Evolutionary conservation across 176 grass and related monocot species (phyloP).

Genomic region (Zoysia japonica): DNA sequence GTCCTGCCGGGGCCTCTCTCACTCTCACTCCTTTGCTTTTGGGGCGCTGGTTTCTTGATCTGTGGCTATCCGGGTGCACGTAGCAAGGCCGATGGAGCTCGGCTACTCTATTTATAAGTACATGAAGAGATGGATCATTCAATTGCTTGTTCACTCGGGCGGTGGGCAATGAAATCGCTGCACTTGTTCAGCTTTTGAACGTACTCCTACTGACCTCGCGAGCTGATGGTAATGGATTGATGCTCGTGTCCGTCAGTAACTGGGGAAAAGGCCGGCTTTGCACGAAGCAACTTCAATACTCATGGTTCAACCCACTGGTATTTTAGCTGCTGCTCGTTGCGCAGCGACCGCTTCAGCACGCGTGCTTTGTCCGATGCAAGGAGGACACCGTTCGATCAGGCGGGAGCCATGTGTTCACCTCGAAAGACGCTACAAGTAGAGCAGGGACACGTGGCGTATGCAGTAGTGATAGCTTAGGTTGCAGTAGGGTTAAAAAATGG

Average conservation of each 20-base stretch:
- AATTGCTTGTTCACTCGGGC: conserved; percentile 24
- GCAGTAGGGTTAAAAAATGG: too few relatives aligned
- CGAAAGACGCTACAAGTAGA: not conserved
- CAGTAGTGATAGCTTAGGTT: conserved; percentile 1
- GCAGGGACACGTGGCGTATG: conserved; percentile 18
- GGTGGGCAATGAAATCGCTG: conserved; percentile 45
- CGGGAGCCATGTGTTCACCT: conserved; percentile 32
- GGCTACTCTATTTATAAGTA: conserved; percentile 26
- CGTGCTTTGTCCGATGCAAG: conserved; percentile 7
- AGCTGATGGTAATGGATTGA: not conserved
- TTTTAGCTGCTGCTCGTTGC: conserved; percentile 15
- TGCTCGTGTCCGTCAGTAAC: conserved; percentile 25
- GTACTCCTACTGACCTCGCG: not conserved
- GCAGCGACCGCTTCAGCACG: conserved; percentile 25
- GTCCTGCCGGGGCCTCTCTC: not conserved
- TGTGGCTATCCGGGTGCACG: not conserved
- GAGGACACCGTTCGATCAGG: not conserved
- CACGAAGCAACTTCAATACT: conserved; percentile 20
- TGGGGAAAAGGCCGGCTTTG: conserved; percentile 16
- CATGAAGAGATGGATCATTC: conserved; percentile 14
- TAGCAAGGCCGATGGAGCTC: conserved; percentile 16
- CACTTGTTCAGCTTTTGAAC: conserved; percentile 1
- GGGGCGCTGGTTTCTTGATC: not conserved
- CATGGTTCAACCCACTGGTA: not conserved
- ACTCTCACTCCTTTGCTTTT: not conserved